A percentile compares a stretch with the other conserved stretches of the same genome.
phyloP scores from a whole-genome alignment of 441 rosid species.

The Populus hybrid region DNA sequence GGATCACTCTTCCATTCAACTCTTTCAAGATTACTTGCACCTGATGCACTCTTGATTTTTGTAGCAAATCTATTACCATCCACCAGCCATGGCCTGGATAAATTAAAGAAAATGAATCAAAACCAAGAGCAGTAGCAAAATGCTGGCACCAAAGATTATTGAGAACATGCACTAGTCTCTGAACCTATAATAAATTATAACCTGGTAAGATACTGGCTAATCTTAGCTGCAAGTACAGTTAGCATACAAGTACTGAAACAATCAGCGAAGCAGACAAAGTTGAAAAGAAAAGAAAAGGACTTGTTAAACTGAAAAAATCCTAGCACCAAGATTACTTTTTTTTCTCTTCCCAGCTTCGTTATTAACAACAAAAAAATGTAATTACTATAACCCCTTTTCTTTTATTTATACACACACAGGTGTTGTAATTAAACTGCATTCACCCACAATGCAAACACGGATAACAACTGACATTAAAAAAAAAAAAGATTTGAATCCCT shows the following conservation, averaged over 20 bases:
- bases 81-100: constrained; percentile 65
- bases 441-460: background rate
- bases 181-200: background rate
- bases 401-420: background rate
- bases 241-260: background rate
- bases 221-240: background rate
- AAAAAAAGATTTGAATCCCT: background rate
- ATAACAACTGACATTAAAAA: background rate
- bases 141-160: background rate
- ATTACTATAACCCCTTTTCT: background rate
- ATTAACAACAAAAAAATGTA: background rate
- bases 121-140: background rate
- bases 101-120: constrained; percentile 31
- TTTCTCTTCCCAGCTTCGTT: background rate
- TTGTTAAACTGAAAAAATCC: too few relatives aligned
- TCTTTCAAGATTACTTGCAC: constrained; percentile 34
- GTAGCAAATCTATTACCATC: constrained; percentile 77
- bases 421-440: background rate
- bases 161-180: background rate
- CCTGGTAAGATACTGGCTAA: background rate
- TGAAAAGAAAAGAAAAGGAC: background rate
- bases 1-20: constrained; percentile 82
- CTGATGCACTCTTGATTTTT: constrained; percentile 72
- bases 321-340: too few relatives aligned
- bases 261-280: background rate